These are phyloP conservation scores for Colletotrichum orbiculare DNA, from an alignment of 2,329 filamentous ascomycete genomes.

Conservation along the genomic window DNA sequence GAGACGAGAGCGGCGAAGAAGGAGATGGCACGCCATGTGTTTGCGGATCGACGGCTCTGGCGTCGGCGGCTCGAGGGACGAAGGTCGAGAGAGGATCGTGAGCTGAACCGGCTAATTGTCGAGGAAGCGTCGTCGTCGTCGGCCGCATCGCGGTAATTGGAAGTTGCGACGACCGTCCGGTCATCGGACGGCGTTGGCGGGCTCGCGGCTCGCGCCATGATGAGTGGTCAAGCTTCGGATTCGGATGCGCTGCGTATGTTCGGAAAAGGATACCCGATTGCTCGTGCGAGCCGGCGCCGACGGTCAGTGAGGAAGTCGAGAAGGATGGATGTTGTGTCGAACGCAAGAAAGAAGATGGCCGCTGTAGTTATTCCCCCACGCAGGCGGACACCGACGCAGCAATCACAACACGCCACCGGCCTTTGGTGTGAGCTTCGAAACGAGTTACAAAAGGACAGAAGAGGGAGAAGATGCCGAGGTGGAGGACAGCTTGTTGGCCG, in stretches of 20 bases:
- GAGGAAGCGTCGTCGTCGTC: slow-evolving; percentile 35
- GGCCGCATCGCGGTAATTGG: background rate
- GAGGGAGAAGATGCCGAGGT: slow-evolving; percentile 13
- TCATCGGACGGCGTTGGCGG: slow-evolving; percentile 18
- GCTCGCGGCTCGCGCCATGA: slow-evolving; percentile 32
- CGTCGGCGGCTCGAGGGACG: slow-evolving; percentile 28
- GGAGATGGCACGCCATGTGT: slow-evolving; percentile 55
- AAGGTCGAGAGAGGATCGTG: slow-evolving; percentile 40
- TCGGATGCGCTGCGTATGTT: slow-evolving; percentile 1
- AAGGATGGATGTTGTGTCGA: background rate
- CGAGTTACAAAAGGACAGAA: background rate
- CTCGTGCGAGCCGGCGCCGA: slow-evolving; percentile 1
- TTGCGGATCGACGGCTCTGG: slow-evolving; percentile 39
- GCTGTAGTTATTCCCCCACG: slow-evolving; percentile 9
- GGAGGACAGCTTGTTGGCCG: background rate
- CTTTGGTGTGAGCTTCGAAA: background rate
- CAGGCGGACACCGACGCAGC: background rate
- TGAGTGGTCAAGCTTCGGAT: slow-evolving; percentile 7
- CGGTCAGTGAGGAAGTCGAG: slow-evolving; percentile 1
- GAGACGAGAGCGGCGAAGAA: slow-evolving; percentile 66
- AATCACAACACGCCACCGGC: background rate
- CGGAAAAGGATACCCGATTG: background rate
- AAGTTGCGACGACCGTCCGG: slow-evolving; percentile 11
- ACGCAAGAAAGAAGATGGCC: slow-evolving; percentile 7
- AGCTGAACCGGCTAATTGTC: slow-evolving; percentile 37